phyloP scores from a whole-genome alignment of 2,329 filamentous ascomycete species.

The Fusarium sororula region DNA sequence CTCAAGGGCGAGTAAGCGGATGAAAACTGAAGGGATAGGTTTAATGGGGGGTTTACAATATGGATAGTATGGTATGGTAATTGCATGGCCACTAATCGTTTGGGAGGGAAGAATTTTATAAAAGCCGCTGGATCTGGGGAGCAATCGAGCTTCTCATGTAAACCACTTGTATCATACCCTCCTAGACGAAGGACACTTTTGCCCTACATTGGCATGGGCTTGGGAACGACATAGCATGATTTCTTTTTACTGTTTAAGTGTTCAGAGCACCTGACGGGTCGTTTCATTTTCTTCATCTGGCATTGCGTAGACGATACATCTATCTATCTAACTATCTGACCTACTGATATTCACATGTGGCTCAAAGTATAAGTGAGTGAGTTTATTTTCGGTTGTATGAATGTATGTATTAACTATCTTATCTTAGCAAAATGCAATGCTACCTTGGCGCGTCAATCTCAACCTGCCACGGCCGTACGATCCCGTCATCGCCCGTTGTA shows the following conservation, averaged over 20 bases:
- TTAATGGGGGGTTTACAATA: constrained; percentile 16
- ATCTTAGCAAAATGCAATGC: constrained; percentile 6
- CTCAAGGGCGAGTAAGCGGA: constrained; percentile 69
- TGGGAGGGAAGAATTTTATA: constrained; percentile 35
- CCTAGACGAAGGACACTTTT: constrained; percentile 42
- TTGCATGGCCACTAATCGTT: constrained; percentile 34
- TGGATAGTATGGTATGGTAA: constrained; percentile 23
- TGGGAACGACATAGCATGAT: constrained; percentile 40
- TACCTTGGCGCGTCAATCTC: constrained; percentile 25
- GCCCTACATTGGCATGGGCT: constrained; percentile 37
- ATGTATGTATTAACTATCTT: not conserved
- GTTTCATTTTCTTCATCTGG: not conserved
- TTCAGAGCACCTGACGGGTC: constrained; percentile 1
- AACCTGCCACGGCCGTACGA: constrained; percentile 85
- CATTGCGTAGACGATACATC: not conserved
- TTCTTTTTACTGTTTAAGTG: constrained; percentile 29
- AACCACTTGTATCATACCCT: constrained; percentile 48
- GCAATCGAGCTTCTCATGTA: constrained; percentile 42
- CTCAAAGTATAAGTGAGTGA: not conserved
- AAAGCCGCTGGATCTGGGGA: constrained; percentile 37
- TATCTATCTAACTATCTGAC: not conserved
- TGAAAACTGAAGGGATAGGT: not conserved
- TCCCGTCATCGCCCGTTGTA: constrained; percentile 91
- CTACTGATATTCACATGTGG: not conserved
- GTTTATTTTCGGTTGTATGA: constrained; percentile 2